Evolutionary conservation across 441 rosid species (phyloP), one percentile per base, ranked within the genome.

Genomic region (Pelargonium myrrhifolium): DNA sequence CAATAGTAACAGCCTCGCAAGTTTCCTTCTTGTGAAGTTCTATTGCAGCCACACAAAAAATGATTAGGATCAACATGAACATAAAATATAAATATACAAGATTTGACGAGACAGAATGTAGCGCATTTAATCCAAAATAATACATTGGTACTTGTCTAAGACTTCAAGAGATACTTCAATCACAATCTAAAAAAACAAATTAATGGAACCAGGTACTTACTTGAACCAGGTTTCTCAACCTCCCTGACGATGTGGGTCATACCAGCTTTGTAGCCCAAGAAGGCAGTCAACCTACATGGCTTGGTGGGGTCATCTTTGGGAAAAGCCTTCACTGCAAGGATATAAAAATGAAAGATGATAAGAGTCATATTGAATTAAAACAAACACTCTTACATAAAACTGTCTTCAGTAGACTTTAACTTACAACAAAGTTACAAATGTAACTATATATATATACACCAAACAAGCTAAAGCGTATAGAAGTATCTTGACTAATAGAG

Each of bases 11-110:
- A 55, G 97, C 92, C 74, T 92, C 97, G 45, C 94, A 87, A 0
- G 97, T 86, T 82, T 92, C 96, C 81, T 89, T 92, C 87, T 92
- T 92, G 88, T 89, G 97, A 70, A 92, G 92, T 84, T 92, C 96
- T 91, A 45, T 15, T 20, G 3, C 6, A 28, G 49, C 0, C 14
- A 35, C 42, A n/a, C 4, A 2, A 17, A 12, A 64, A 51, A 3
- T 0, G 4, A 49, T 49, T n/a, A 49, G 4, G 56, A 65, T 59
- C 65, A 9, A 40, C n/a, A 15, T 18, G 51, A 20, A 59, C 24
- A 20, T 11, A 37, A 64, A 31, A 55, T n/a, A 9, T n/a, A 51
- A 1, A n/a, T n/a, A n/a, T n/a, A n/a, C n/a, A n/a, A n/a, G n/a
- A n/a, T n/a, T n/a, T n/a, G n/a, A n/a, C n/a, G n/a, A n/a, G n/a